Percentiles rank a stretch among this genome's conserved stretches.
phyloP scores from a whole-genome alignment of 1,139 yeast species.

The Kurtzmaniella quercitrusa region DNA sequence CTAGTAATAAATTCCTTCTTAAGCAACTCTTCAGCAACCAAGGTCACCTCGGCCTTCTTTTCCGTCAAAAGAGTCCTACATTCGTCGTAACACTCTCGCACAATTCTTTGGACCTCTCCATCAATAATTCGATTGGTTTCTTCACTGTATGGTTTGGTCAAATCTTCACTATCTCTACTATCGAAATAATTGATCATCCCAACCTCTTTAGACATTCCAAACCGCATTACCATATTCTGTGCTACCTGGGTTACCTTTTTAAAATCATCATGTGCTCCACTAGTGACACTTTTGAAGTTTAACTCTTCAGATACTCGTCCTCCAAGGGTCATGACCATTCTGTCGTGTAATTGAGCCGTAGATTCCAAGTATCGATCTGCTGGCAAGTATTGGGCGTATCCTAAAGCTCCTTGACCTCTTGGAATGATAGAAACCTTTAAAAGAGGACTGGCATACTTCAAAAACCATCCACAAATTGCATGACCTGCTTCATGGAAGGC shows the following conservation, averaged over 20 bases:
- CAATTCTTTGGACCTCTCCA: constrained; percentile 76
- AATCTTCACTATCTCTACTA: constrained; percentile 52
- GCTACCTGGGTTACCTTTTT: constrained; percentile 96
- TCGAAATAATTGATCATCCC: constrained; percentile 74
- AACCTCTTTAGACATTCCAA: constrained; percentile 85
- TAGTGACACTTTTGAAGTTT: constrained; percentile 83
- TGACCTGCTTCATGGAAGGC: constrained; percentile 99
- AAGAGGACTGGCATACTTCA: constrained; percentile 85
- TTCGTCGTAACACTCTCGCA: constrained; percentile 67
- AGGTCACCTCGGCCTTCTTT: constrained; percentile 67
- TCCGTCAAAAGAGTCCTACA: constrained; percentile 69
- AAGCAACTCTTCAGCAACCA: constrained; percentile 82
- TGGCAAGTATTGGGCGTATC: constrained; percentile 97
- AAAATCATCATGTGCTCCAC: constrained; percentile 96
- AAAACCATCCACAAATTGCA: constrained; percentile 96
- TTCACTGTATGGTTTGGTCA: constrained; percentile 90
- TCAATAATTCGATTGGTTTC: constrained; percentile 79
- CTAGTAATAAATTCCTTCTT: constrained; percentile 83
- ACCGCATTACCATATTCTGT: constrained; percentile 82
- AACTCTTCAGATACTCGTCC: constrained; percentile 95
- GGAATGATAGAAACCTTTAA: constrained; percentile 95
- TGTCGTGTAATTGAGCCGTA: constrained; percentile 72
- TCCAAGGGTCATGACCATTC: constrained; percentile 96
- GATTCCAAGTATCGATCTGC: constrained; percentile 85
- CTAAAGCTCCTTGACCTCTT: constrained; percentile 93